Conservation (phyloP, 106 monocot species). For the Dioscorea alata region DNA sequence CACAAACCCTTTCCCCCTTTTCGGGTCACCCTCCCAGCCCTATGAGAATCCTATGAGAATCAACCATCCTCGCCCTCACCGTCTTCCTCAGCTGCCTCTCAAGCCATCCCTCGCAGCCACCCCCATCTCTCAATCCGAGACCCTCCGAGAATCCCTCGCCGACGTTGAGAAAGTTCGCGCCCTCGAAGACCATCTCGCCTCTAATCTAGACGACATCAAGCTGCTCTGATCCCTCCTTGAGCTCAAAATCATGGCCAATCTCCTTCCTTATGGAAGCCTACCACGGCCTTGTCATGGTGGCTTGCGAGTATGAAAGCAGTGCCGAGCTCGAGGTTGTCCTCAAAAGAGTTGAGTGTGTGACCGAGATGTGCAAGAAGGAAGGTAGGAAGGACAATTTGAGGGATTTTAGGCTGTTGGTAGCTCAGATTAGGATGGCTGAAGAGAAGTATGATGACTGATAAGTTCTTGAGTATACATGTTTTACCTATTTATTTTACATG, state of each 20-base stretch:
- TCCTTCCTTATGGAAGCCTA: slow-evolving; percentile 64
- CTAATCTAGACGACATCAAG: slow-evolving; percentile 21
- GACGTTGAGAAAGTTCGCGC: slow-evolving; percentile 23
- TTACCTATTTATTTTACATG: too few species aligned
- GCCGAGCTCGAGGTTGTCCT: slow-evolving; percentile 21
- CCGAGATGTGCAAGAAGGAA: slow-evolving; percentile 41
- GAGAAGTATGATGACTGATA: slow-evolving; percentile 43
- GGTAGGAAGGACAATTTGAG: slow-evolving; percentile 39
- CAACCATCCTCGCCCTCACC: slow-evolving; percentile 11
- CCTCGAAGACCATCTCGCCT: slow-evolving; percentile 37
- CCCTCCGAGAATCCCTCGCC: slow-evolving; percentile 14
- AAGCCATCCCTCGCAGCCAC: slow-evolving; percentile 14
- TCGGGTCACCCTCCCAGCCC: slow-evolving; percentile 11
- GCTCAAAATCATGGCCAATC: slow-evolving; percentile 37
- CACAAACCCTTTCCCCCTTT: slow-evolving; percentile 7
- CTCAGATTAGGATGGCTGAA: slow-evolving; percentile 41
- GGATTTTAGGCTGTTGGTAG: slow-evolving; percentile 57
- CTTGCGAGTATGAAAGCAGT: slow-evolving; percentile 7
- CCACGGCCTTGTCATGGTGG: slow-evolving; percentile 69
- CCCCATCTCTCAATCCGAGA: slow-evolving; percentile 7
- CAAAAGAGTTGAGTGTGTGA: slow-evolving; percentile 28
- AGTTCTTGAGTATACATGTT: too few species aligned
- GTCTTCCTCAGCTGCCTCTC: slow-evolving; percentile 19
- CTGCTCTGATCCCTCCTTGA: slow-evolving; percentile 60
- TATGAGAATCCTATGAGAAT: not conserved